A percentile compares a stretch with the other conserved stretches of the same genome.
These are phyloP conservation scores for Cytospora chrysosperma DNA, from an alignment of 2,329 filamentous ascomycete genomes.

Conservation along the genomic window DNA sequence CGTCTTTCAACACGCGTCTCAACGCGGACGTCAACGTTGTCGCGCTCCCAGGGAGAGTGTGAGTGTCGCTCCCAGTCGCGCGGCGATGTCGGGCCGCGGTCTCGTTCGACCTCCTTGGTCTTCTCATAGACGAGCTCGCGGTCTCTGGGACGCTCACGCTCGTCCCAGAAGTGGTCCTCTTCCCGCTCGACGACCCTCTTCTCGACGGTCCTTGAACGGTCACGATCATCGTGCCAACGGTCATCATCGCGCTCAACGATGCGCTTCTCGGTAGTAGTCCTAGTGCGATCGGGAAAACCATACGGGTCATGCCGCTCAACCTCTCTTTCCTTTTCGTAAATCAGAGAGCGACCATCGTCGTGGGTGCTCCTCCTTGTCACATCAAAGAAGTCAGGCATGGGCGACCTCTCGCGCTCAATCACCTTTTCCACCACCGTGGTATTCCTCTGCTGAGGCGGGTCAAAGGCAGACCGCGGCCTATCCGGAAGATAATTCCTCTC, in stretches of 20 bases:
- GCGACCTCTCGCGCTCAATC: slow-evolving; percentile 30
- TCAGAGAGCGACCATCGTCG: slow-evolving; percentile 29
- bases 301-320: slow-evolving; percentile 23
- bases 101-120: slow-evolving; percentile 42
- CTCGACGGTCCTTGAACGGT: slow-evolving; percentile 32
- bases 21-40: slow-evolving; percentile 43
- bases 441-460: slow-evolving; percentile 34
- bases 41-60: slow-evolving; percentile 34
- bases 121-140: slow-evolving; percentile 44
- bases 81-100: slow-evolving; percentile 30
- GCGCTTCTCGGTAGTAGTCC: slow-evolving; percentile 16
- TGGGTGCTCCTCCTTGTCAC: slow-evolving; percentile 19
- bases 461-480: slow-evolving; percentile 52
- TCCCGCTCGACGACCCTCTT: slow-evolving; percentile 35
- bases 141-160: slow-evolving; percentile 32
- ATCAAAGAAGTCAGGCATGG: slow-evolving; percentile 21
- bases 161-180: slow-evolving; percentile 37
- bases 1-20: slow-evolving; percentile 43
- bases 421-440: slow-evolving; percentile 33
- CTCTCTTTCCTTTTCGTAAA: slow-evolving; percentile 30
- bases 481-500: slow-evolving; percentile 44
- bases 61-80: slow-evolving; percentile 37
- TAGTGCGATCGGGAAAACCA: slow-evolving; percentile 13
- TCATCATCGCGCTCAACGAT: slow-evolving; percentile 22
- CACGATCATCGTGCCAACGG: slow-evolving; percentile 20